Base-by-base conservation (phyloP, 2,329 filamentous ascomycete genomes). In the Cytospora leucostoma region DNA sequence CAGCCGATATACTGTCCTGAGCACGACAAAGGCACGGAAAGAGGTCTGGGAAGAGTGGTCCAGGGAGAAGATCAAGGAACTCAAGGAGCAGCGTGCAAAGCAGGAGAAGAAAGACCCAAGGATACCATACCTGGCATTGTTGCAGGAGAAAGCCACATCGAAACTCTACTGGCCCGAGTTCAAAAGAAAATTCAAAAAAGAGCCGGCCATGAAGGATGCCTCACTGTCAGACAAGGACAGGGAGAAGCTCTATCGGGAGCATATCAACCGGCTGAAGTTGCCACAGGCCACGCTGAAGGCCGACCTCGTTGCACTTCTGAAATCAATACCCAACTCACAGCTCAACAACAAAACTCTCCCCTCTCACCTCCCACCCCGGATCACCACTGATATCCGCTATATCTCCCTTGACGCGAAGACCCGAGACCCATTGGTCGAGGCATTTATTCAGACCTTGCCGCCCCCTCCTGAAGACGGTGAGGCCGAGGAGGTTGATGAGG, bases 151-250 rank as follows among this genome's bases (percentile, higher is more conserved):
- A 68, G 94, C 93, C 0, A 95, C 89, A 0, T 89, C 92, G 0
- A 98, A 97, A 77, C 82, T 99, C 1, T 99, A 96, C 80, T 99
- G 95, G 95, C 89, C 92, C 0, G 95, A 99, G 74, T 99, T 99
- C 77, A 92, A 91, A 70, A 84, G 95, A 38, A 99, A 97, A 73
- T 95, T 87, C 76, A 90, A 89, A 68, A 93, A 90, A 68, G 93
- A 96, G 67, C 76, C 84, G 0, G 84, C 88, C 59, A 93, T 99
- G 90, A 90, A 88, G 65, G 90, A 94, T 64, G 79, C 85, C 35
- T 84, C 82, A 57, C 80, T 93, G 32, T 78, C 80, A 38, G 92
- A 94, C 71, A 92, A 89, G 74, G 91, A 94, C 59, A 84, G 89
- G 38, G 92, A 96, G 72, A 93, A 90, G 76, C 80, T 86, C 59